Percentiles rank a stretch among this genome's conserved stretches.
Conservation (phyloP, 2,329 filamentous ascomycete species). For the Calonectria hongkongensis region DNA sequence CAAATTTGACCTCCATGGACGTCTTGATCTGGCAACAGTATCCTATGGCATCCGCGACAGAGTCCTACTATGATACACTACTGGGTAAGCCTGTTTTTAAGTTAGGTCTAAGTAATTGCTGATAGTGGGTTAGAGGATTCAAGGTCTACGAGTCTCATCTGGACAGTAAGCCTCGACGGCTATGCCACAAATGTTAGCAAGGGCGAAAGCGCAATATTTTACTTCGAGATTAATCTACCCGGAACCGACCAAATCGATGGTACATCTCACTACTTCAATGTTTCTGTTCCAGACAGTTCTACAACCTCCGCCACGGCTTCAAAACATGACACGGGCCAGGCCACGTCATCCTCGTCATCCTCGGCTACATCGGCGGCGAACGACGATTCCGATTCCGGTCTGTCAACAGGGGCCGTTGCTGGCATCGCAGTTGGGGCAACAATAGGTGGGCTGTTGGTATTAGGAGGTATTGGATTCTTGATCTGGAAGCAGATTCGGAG, state of each 20-base stretch:
- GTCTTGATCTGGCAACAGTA: constrained; percentile 52
- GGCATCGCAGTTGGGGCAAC: constrained; percentile 53
- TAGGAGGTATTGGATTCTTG: constrained; percentile 49
- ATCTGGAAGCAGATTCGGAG: constrained; percentile 48
- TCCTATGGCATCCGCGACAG: constrained; percentile 38
- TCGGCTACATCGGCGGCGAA: not conserved
- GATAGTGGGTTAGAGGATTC: constrained; percentile 43
- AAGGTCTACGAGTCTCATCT: constrained; percentile 48
- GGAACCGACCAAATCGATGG: constrained; percentile 41
- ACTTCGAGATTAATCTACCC: constrained; percentile 42
- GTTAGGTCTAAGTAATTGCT: not conserved
- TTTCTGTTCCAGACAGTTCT: constrained; percentile 35
- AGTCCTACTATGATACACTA: not conserved
- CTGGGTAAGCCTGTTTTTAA: not conserved
- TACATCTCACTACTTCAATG: constrained; percentile 49
- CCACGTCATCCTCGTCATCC: constrained; percentile 22
- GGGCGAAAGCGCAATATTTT: constrained; percentile 46
- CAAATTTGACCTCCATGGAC: constrained; percentile 45
- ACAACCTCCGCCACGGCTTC: constrained; percentile 24
- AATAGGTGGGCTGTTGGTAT: constrained; percentile 43
- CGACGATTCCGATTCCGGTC: not conserved
- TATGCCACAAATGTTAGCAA: constrained; percentile 37
- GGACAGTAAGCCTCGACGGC: constrained; percentile 44
- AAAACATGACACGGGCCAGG: not conserved
- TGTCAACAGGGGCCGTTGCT: constrained; percentile 51